phyloP scores from a whole-genome alignment of 495 filamentous ascomycete species.

The Beverwykella pulmonaria region DNA sequence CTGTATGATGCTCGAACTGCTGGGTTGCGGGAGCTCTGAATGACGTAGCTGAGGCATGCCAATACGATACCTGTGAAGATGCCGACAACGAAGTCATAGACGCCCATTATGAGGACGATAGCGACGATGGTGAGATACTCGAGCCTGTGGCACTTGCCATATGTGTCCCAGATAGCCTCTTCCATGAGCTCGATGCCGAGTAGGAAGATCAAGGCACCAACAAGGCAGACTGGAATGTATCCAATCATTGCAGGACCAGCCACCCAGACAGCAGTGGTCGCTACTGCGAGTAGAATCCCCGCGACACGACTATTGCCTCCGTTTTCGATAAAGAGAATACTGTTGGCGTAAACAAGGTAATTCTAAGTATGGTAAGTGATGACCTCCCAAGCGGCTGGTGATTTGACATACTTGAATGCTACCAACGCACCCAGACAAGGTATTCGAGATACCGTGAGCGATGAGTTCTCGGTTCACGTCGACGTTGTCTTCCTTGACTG shows the following conservation, averaged over 20 bases:
- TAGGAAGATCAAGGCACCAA: conserved; percentile 90
- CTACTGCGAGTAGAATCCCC: conserved; percentile 79
- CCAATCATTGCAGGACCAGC: conserved; percentile 86
- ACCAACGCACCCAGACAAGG: conserved; percentile 78
- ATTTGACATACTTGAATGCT: conserved; percentile 71
- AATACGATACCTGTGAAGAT: conserved; percentile 90
- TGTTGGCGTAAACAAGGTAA: conserved; percentile 96
- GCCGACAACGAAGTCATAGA: conserved; percentile 92
- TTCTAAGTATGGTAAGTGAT: conserved; percentile 56
- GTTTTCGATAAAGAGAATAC: conserved; percentile 88
- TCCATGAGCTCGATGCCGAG: conserved; percentile 86
- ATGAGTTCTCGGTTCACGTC: conserved; percentile 90
- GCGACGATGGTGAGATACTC: conserved; percentile 91
- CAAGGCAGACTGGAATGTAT: conserved; percentile 94
- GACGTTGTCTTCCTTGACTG: conserved; percentile 85
- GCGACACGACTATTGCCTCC: conserved; percentile 85
- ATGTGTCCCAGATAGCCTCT: conserved; percentile 85
- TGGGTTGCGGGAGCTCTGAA: conserved; percentile 85
- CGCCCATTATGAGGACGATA: conserved; percentile 96
- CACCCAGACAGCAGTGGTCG: conserved; percentile 78
- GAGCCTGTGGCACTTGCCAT: conserved; percentile 77
- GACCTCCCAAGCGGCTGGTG: not conserved
- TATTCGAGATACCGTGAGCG: conserved; percentile 90
- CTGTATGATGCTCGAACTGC: conserved; percentile 85
- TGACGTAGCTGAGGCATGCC: conserved; percentile 85